Percentiles rank a stretch among this genome's conserved stretches.
Conservation (phyloP, 371 early-diverging fungal species). For the Actinomortierella wolfii region DNA sequence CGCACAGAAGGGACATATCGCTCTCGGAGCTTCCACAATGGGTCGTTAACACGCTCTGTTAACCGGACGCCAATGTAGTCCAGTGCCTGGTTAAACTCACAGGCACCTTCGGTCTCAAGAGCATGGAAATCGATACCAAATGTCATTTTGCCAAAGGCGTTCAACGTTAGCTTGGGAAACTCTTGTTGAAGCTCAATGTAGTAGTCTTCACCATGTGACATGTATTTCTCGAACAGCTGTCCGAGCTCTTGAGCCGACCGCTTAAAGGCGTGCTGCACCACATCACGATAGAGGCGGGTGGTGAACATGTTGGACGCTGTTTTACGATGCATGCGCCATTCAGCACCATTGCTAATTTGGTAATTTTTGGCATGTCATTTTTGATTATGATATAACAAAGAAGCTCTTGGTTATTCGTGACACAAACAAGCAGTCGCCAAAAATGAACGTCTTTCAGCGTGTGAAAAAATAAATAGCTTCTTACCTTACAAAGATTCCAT, state of each 20-base stretch:
- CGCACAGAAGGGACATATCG: no score
- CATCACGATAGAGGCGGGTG: not conserved
- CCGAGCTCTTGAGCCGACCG: not conserved
- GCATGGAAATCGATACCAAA: conserved; percentile 9
- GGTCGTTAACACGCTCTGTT: not conserved
- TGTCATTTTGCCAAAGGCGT: conserved; percentile 4
- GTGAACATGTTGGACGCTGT: conserved; percentile 6
- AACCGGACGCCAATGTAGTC: not conserved
- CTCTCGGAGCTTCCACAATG: not conserved
- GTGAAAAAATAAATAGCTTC: no score
- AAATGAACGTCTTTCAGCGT: no score
- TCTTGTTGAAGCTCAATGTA: conserved; percentile 1
- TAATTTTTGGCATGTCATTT: no score
- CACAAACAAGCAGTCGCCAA: no score
- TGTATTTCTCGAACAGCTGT: not conserved
- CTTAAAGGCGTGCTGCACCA: conserved; percentile 1
- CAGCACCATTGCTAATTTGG: not conserved
- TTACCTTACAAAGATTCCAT: conserved; percentile 2
- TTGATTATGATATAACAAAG: no score
- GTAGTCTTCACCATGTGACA: not conserved
- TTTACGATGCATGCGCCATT: conserved; percentile 7
- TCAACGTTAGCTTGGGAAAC: not conserved
- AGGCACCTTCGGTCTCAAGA: not conserved
- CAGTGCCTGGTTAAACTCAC: conserved; percentile 2
- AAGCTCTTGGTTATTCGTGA: no score